phyloP scores from a whole-genome alignment of 2,329 filamentous ascomycete genomes.

The Neofusicoccum laricinum region DNA sequence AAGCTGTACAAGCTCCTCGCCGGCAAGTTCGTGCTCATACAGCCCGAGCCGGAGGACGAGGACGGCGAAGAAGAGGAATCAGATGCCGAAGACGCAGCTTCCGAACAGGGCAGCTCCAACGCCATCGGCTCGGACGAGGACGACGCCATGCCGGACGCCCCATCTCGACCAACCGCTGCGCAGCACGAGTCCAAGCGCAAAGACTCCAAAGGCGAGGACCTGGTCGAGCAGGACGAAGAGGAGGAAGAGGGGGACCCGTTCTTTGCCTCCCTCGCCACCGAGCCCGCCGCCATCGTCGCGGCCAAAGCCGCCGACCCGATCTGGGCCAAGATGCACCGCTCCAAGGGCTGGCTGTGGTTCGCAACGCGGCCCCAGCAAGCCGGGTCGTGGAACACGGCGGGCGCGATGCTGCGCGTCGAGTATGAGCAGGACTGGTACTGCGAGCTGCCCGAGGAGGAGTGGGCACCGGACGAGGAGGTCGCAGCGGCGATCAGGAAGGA shows the following conservation, averaged over 20 bases:
- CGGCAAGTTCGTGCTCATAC: slow-evolving; percentile 43
- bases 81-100: slow-evolving; percentile 22
- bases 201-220: neutral
- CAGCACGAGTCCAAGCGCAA: slow-evolving; percentile 4
- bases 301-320: slow-evolving; percentile 56
- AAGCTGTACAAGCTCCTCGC: slow-evolving; percentile 41
- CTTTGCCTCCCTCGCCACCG: slow-evolving; percentile 15
- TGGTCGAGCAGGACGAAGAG: slow-evolving; percentile 27
- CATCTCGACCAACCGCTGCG: neutral
- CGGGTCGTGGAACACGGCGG: slow-evolving; percentile 63
- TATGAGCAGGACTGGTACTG: slow-evolving; percentile 60
- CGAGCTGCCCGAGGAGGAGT: slow-evolving; percentile 52
- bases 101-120: neutral
- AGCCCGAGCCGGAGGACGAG: slow-evolving; percentile 35
- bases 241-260: slow-evolving; percentile 30
- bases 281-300: slow-evolving; percentile 42
- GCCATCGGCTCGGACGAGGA: slow-evolving; percentile 16
- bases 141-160: slow-evolving; percentile 18
- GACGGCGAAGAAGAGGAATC: slow-evolving; percentile 28
- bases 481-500: slow-evolving; percentile 48
- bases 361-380: slow-evolving; percentile 56
- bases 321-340: slow-evolving; percentile 58
- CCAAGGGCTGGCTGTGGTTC: slow-evolving; percentile 61
- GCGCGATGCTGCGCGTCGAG: slow-evolving; percentile 60
- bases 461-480: slow-evolving; percentile 50